Percentiles rank a stretch among this genome's conserved stretches.
These are phyloP conservation scores for Trichoderma cornu-damae DNA, from an alignment of 2,329 filamentous ascomycete genomes.

Conservation along the genomic window DNA sequence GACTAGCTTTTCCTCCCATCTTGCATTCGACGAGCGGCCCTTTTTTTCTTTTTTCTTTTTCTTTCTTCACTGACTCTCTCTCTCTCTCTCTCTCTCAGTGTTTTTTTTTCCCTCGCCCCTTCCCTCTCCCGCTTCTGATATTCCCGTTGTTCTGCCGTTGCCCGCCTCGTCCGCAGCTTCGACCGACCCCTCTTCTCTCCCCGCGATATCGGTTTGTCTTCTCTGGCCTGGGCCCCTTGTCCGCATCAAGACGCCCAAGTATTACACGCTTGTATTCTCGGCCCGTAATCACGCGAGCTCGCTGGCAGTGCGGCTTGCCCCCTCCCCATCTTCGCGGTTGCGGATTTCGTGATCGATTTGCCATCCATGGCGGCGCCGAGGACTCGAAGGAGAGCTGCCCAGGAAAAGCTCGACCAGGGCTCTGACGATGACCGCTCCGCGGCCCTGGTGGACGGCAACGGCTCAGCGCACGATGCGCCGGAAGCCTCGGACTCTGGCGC, in stretches of 20 bases:
- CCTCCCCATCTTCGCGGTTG: slow-evolving; percentile 10
- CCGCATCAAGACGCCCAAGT: background rate
- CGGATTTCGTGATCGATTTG: slow-evolving; percentile 2
- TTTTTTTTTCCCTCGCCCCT: too few relatives aligned
- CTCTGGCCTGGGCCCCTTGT: background rate
- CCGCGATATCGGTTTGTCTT: background rate
- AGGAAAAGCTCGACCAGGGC: slow-evolving; percentile 28
- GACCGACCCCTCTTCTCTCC: slow-evolving; percentile 1
- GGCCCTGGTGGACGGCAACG: slow-evolving; percentile 43
- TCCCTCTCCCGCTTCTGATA: background rate
- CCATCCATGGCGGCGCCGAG: slow-evolving; percentile 36
- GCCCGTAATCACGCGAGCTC: slow-evolving; percentile 14
- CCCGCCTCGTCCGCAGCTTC: background rate
- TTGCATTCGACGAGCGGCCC: background rate
- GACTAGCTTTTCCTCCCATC: slow-evolving; percentile 6
- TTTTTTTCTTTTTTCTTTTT: too few relatives aligned
- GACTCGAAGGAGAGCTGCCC: slow-evolving; percentile 37
- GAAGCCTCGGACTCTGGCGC: slow-evolving; percentile 35
- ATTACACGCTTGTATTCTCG: background rate
- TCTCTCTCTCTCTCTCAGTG: too few relatives aligned
- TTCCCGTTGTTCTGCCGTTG: background rate
- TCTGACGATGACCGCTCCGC: slow-evolving; percentile 29
- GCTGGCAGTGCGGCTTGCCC: background rate
- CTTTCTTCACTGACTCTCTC: too few relatives aligned
- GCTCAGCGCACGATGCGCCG: slow-evolving; percentile 34